Base-by-base conservation (phyloP, 2,329 filamentous ascomycete species). In the Cladosporium sp. region DNA sequence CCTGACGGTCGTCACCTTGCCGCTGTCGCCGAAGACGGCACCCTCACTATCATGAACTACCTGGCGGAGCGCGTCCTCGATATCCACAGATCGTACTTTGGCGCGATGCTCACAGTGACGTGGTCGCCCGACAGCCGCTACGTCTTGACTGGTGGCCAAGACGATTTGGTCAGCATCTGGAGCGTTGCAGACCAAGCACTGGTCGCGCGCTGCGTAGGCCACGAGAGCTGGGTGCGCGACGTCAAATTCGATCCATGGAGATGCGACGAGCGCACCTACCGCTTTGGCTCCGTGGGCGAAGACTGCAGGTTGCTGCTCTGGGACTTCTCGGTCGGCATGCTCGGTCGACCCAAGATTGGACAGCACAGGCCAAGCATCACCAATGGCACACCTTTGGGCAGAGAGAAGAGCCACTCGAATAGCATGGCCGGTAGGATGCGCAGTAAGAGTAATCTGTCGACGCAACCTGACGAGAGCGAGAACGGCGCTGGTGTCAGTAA, bases 121-220 rank as follows among this genome's bases (percentile, higher is more conserved):
- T 99, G 94, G 94, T 97, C 93, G 6, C 94, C 94, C 9, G 94
- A 99, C 69, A 92, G 91, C 52, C 93, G 95, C 71, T 99, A 97
- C 72, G 86, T 99, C 52, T 80, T 99, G 17, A 97, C 94, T 0
- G 94, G 94, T 53, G 92, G 94, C 4, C 93, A 97, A 74, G 94
- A 99, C 71, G 94, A 99, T 71, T 78, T 97, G 9, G 89, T 99
- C 12, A 95, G 91, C 0, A 97, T 99, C 65, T 99, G 94, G 94
- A 94, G 88, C 15, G 80, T 96, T 36, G 82, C 86, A 39, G 94
- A 97, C 67, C 86, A 85, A 45, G 84, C 86, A 54, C 85, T 99
- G 50, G 87, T 99, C 50, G 94, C 93, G 17, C 85, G 94, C 61
- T 97, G 94, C 71, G 91, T 95, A 68, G 94, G 94, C 3, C 94